A percentile compares a stretch with the other conserved stretches of the same genome.
These are phyloP conservation scores for Acacia melanoxylon DNA, from an alignment of 306 rosid species.

Conservation along the genomic window DNA sequence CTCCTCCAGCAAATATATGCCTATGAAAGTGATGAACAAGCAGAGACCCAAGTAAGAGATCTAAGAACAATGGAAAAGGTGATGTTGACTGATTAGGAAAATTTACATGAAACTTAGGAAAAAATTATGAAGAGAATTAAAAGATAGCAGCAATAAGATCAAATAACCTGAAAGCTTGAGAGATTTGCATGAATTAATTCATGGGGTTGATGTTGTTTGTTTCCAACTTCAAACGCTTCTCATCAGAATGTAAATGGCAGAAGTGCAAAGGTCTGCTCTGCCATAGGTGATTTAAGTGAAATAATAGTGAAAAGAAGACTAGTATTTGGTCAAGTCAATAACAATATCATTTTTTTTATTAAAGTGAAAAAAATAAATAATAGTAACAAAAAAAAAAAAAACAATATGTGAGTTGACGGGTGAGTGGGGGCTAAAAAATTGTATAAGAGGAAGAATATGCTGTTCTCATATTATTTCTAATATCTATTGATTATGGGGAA, in stretches of 20 bases:
- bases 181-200: neutral
- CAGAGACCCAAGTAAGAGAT: neutral
- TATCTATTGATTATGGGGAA: too few species aligned
- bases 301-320: neutral
- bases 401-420: neutral
- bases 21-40: neutral
- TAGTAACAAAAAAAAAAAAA: neutral
- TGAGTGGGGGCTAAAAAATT: neutral
- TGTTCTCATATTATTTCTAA: too few species aligned
- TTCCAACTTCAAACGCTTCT: neutral
- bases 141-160: neutral
- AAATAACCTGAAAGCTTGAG: neutral
- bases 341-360: neutral
- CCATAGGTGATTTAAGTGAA: too few species aligned
- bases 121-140: neutral
- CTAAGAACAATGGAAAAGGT: neutral
- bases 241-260: neutral
- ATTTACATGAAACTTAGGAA: neutral
- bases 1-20: neutral
- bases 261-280: neutral
- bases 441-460: neutral
- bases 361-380: neutral
- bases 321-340: neutral
- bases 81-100: neutral
- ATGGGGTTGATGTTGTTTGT: neutral